Conservation (phyloP, 116 monocot species). For the Dioscorea cayenensis region DNA sequence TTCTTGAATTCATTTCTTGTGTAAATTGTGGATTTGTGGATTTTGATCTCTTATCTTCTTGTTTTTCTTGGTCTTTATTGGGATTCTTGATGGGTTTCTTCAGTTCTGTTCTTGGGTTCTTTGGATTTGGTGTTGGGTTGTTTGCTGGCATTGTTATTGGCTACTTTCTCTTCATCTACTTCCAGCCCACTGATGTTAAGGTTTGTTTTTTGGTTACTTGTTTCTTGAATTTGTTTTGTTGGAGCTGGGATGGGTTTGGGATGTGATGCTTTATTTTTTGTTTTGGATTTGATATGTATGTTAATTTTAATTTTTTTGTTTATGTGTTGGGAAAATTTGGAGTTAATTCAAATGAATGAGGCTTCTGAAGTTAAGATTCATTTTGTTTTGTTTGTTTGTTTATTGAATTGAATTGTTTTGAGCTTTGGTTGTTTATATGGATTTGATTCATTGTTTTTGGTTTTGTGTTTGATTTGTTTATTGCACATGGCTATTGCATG, state of each 20-base stretch:
- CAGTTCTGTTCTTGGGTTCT: constrained; percentile 37
- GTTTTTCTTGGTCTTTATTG: too few species aligned
- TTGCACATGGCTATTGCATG: too few species aligned
- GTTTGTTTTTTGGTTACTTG: constrained; percentile 10
- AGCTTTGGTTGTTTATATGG: too few species aligned
- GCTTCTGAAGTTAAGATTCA: too few species aligned
- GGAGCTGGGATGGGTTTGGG: background rate
- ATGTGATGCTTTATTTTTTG: background rate
- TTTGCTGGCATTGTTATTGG: constrained; percentile 50
- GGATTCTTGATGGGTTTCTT: constrained; percentile 48
- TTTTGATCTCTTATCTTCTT: too few species aligned
- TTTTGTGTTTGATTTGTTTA: background rate
- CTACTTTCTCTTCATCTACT: constrained; percentile 71
- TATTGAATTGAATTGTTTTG: too few species aligned
- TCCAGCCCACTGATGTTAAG: constrained; percentile 66
- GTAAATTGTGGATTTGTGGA: too few species aligned
- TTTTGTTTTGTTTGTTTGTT: too few species aligned
- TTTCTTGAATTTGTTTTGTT: background rate
- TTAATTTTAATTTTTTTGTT: too few species aligned
- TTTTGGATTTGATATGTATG: background rate
- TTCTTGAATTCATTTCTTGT: too few species aligned
- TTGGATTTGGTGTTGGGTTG: constrained; percentile 55
- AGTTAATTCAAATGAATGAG: too few species aligned
- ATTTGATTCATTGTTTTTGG: background rate
- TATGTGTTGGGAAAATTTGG: too few species aligned